A percentile compares a stretch with the other conserved stretches of the same genome.
Evolutionary conservation across 1,139 yeast species (phyloP).

Genomic region (Yamadazyma sp.): DNA sequence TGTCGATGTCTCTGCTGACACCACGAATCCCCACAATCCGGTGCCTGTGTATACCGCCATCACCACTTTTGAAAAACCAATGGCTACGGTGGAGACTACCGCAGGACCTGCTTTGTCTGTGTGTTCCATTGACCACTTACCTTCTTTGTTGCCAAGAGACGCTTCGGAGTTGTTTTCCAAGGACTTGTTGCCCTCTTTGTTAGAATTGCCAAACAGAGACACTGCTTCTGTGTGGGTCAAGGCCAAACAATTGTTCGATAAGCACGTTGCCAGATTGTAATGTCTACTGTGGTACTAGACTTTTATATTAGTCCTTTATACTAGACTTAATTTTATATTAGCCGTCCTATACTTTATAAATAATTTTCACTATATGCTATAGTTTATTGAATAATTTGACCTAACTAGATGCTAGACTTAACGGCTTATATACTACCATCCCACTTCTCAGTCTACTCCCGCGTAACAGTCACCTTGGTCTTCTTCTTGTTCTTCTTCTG

Average conservation of each 20-base stretch:
- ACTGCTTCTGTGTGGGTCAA: conserved; percentile 88
- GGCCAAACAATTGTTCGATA: conserved; percentile 79
- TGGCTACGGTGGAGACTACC: conserved; percentile 75
- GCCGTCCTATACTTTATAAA: no score
- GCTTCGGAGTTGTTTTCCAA: conserved; percentile 87
- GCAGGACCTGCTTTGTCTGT: conserved; percentile 87
- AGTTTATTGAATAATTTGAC: no score
- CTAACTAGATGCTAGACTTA: no score
- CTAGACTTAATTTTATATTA: no score
- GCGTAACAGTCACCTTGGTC: conserved; percentile 53
- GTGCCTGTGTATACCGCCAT: conserved; percentile 89
- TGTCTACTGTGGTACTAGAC: no score
- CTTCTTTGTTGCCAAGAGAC: conserved; percentile 93
- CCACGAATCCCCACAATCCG: conserved; percentile 97
- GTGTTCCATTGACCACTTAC: conserved; percentile 95
- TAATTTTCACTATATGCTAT: no score
- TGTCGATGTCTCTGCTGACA: conserved; percentile 97
- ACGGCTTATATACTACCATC: no score
- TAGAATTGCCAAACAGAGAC: conserved; percentile 77
- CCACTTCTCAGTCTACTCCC: no score
- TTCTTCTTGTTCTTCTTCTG: conserved; percentile 33
- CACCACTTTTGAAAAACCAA: conserved; percentile 88
- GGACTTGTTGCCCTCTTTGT: conserved; percentile 85
- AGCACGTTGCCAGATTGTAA: conserved; percentile 76
- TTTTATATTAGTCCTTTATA: no score